A percentile compares a stretch with the other conserved stretches of the same genome.
Evolutionary conservation across 2,329 filamentous ascomycete species (phyloP).

Genomic region (Graphiopsis chlorocephala): DNA sequence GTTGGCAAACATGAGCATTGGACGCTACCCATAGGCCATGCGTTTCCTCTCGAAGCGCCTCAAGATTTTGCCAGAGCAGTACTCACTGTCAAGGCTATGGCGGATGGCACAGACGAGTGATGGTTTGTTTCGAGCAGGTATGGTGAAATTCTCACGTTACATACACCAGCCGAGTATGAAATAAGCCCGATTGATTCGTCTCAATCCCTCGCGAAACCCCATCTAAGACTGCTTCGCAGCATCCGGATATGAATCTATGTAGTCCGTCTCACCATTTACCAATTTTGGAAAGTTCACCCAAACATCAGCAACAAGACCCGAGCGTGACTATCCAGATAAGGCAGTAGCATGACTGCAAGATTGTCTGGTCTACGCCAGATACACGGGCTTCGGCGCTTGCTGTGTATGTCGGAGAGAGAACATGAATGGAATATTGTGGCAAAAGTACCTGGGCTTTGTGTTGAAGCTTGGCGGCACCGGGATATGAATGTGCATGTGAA

Average conservation of each 20-base stretch:
- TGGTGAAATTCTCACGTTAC: too few species aligned
- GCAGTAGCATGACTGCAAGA: neutral
- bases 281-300: constrained; percentile 42
- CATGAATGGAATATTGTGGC: neutral
- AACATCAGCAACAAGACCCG: constrained; percentile 22
- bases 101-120: too few species aligned
- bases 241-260: constrained; percentile 21
- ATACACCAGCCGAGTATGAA: too few species aligned
- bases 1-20: neutral
- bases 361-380: neutral
- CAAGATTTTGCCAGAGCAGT: neutral
- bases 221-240: neutral
- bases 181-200: too few species aligned
- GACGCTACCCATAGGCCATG: neutral
- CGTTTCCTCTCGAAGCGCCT: neutral
- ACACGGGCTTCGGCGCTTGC: neutral
- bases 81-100: neutral
- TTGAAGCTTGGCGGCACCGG: neutral
- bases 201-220: rapidly evolving
- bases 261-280: constrained; percentile 37
- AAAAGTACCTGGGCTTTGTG: neutral
- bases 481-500: neutral
- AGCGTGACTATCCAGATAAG: neutral
- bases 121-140: too few species aligned
- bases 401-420: neutral